Evolutionary conservation across 2,329 filamentous ascomycete genomes (phyloP), one percentile per base, ranked within the genome.

Genomic region (Xylaria sp.): DNA sequence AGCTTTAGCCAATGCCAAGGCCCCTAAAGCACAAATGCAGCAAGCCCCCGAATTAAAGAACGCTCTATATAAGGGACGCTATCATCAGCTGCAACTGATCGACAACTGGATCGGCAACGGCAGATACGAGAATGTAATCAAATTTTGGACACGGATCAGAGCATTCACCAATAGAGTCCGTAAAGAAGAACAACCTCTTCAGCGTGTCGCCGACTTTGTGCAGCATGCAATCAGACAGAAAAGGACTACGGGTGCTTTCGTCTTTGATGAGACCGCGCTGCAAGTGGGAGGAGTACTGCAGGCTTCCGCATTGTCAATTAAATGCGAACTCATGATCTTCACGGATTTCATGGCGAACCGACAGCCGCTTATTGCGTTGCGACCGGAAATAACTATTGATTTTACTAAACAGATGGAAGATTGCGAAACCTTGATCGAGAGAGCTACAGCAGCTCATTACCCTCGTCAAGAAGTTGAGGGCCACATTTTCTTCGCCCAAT

Each of bases 101-200:
- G n/a, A 37, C 12, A 43, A 68, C 1, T 70, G 68, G 62, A 47
- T 69, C 0, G 67, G 62, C 1, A 42, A 68, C 3, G 60, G 43
- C 6, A 65, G 69, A 51, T 79, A 71, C 25, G 51, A 19, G 8
- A 52, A 25, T 68, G 72, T 71, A 4, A n/a, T 69, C 2, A 49
- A 33, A 2, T 50, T 74, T 6, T 70, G 70, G 61, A 21, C 51
- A 0, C 12, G 47, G 6, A 67, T 74, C 8, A 67, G 49, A 15
- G 12, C 6, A 1, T 75, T 73, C 47, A 61, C 65, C 8, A 19
- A 61, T 0, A 68, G 76, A 31, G 78, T 83, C 0, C 66, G 66
- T 17, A 70, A 71, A 28, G 78, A 84, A 9, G 82, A 85, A 66
- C 82, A 85, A 66, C 82, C 83, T 0, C 83, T 81, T 60, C 78